These are phyloP conservation scores for Elaphomyces granulatus DNA, from an alignment of 495 filamentous ascomycete species.

Conservation along the genomic window DNA sequence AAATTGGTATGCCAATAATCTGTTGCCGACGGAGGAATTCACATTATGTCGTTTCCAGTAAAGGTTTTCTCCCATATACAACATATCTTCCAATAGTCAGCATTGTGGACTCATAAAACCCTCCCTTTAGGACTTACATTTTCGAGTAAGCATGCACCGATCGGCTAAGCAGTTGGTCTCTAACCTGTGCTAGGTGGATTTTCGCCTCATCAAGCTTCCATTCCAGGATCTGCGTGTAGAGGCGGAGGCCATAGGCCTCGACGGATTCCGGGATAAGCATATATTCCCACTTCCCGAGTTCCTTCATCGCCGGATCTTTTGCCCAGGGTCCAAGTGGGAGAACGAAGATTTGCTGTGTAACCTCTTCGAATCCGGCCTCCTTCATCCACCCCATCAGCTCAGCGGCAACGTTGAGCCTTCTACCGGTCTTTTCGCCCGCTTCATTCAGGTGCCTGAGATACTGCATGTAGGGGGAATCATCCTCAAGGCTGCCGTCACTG, in stretches of 20 bases:
- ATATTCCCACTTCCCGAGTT: slow-evolving; percentile 13
- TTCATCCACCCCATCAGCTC: slow-evolving; percentile 16
- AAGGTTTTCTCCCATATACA: too few species aligned
- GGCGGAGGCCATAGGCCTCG: slow-evolving; percentile 9
- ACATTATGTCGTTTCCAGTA: too few species aligned
- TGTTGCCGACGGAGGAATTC: too few species aligned
- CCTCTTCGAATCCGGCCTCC: slow-evolving; percentile 23
- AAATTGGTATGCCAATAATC: too few species aligned
- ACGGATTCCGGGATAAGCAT: slow-evolving; percentile 14
- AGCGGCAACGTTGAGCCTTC: slow-evolving; percentile 14
- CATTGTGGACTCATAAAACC: too few species aligned
- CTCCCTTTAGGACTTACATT: too few species aligned
- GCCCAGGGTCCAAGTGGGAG: slow-evolving; percentile 21
- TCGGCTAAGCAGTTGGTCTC: too few species aligned
- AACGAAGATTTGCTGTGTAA: slow-evolving; percentile 4
- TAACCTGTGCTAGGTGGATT: too few species aligned
- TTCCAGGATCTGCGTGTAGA: too few species aligned
- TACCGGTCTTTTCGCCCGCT: slow-evolving; percentile 14
- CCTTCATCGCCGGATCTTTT: slow-evolving; percentile 20
- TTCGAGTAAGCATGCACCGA: too few species aligned
- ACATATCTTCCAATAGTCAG: too few species aligned
- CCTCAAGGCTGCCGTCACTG: slow-evolving; percentile 20
- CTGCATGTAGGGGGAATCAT: slow-evolving; percentile 15
- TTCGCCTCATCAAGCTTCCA: too few species aligned
- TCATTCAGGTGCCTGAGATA: slow-evolving; percentile 12